Percentiles rank a stretch among this genome's conserved stretches.
Evolutionary conservation across 1,139 yeast species (phyloP).

Genomic region (Debaryomyces sp.): DNA sequence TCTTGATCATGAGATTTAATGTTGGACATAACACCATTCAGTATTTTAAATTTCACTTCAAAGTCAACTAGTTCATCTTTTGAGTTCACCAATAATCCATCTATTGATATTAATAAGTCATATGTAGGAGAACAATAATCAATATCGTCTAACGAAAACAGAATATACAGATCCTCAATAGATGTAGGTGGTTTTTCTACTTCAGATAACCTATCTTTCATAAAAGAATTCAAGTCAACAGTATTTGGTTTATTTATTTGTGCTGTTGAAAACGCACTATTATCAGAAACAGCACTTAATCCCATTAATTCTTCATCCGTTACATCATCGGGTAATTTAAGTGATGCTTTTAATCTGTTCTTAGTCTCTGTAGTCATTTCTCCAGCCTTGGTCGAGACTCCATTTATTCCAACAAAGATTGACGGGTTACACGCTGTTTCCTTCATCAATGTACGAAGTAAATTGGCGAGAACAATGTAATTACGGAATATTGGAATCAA

Average conservation of each 20-base stretch:
- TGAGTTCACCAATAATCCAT: conserved; percentile 19
- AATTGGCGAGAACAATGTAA: conserved; percentile 29
- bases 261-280: conserved; percentile 22
- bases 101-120: conserved; percentile 27
- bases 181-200: background rate
- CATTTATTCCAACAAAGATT: background rate
- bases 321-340: conserved; percentile 39
- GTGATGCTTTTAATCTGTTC: conserved; percentile 36
- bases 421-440: background rate
- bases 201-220: conserved; percentile 17
- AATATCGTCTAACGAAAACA: conserved; percentile 28
- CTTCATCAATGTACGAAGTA: conserved; percentile 8
- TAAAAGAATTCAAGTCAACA: conserved; percentile 27
- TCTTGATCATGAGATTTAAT: conserved; percentile 15
- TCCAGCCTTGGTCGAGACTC: background rate
- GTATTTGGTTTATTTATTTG: conserved; percentile 18
- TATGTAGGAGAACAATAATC: conserved; percentile 22
- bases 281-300: conserved; percentile 31
- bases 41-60: conserved; percentile 25
- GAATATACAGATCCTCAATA: conserved; percentile 17
- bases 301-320: conserved; percentile 46
- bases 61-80: conserved; percentile 11
- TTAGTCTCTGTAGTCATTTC: conserved; percentile 24
- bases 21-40: conserved; percentile 31
- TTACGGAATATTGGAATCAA: conserved; percentile 36